A percentile compares a stretch with the other conserved stretches of the same genome.
These are phyloP conservation scores for Lentinula edodes DNA, from an alignment of 768 basidiomycete species.

Conservation along the genomic window DNA sequence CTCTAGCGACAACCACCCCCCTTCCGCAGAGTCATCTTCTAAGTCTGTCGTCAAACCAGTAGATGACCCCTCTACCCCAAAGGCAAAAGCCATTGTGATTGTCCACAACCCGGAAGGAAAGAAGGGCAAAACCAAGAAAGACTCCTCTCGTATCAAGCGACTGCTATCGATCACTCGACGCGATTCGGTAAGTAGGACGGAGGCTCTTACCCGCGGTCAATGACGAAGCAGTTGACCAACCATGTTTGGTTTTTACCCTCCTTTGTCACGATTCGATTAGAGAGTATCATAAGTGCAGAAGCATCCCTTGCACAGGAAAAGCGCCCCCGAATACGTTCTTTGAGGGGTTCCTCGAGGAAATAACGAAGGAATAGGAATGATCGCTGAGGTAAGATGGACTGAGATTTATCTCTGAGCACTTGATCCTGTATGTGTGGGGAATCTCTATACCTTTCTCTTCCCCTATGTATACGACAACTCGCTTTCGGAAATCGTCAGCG, in stretches of 20 bases:
- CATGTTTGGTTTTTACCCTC: not conserved
- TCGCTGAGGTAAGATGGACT: constrained; percentile 17
- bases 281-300: constrained; percentile 12
- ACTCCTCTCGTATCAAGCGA: constrained; percentile 15
- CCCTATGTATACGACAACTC: not conserved
- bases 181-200: constrained; percentile 8
- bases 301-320: constrained; percentile 25
- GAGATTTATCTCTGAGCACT: not conserved
- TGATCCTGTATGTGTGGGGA: not conserved
- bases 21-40: constrained; percentile 18
- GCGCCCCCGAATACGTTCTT: constrained; percentile 21
- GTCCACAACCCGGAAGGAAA: constrained; percentile 53
- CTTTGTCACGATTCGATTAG: constrained; percentile 1
- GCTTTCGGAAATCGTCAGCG: not conserved
- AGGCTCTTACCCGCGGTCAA: not conserved
- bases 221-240: constrained; percentile 7
- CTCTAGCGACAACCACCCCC: constrained; percentile 16
- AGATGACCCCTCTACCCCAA: constrained; percentile 14
- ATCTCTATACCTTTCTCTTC: not conserved
- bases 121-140: constrained; percentile 23
- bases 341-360: constrained; percentile 18
- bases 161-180: constrained; percentile 16
- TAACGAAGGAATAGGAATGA: constrained; percentile 32
- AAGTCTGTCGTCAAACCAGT: not conserved
- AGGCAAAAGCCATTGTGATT: constrained; percentile 59